Base-by-base conservation (phyloP, 495 filamentous ascomycete genomes). In the Penicillium goetzii region DNA sequence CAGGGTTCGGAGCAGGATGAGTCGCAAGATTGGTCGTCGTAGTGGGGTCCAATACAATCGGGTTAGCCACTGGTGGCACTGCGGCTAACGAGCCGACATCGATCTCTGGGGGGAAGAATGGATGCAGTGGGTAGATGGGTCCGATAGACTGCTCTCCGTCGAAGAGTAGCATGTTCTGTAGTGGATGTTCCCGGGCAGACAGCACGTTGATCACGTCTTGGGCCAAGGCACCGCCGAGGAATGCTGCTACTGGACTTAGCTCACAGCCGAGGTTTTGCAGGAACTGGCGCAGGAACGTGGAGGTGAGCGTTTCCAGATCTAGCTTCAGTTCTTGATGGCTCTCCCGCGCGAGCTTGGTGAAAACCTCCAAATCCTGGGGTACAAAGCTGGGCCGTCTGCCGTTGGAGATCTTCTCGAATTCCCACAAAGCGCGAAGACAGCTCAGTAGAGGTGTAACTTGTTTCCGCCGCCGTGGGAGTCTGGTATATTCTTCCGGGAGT, bases 131-230 rank as follows among this genome's bases (percentile, higher is more conserved):
- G 68, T 95, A 95, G 59, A 96, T 88, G 4, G 88, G 88, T 0
- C 88, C 91, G 55, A 89, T 83, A 71, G 86, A 89, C 57, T 81
- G 85, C 66, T 92, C 90, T 2, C 92, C 95, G 74, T 97, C 92
- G 72, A 98, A 97, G 12, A 98, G 78, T 36, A 96, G 82, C 70
- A 97, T 86, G 72, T 99, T 99, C 80, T 98, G 96, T 17, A 98
- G 85, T 3, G 95, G 95, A 74, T 98, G 95, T 77, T 97, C 92
- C 45, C 90, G 84, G 65, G 88, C 84, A 25, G 93, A 91, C 10
- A 98, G 84, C 38, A 97, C 93, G 64, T 97, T 98, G 75, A 99
- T 98, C 21, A 96, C 92, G 72, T 99, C 95, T 77, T 99, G 95
- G 3, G 94, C 93, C 5, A 99, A 81, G 69, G 91, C 86, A 0